Percentiles rank a stretch among this genome's conserved stretches.
These are phyloP conservation scores for Ogataea naganishii DNA, from an alignment of 805 yeast genomes.

Conservation along the genomic window DNA sequence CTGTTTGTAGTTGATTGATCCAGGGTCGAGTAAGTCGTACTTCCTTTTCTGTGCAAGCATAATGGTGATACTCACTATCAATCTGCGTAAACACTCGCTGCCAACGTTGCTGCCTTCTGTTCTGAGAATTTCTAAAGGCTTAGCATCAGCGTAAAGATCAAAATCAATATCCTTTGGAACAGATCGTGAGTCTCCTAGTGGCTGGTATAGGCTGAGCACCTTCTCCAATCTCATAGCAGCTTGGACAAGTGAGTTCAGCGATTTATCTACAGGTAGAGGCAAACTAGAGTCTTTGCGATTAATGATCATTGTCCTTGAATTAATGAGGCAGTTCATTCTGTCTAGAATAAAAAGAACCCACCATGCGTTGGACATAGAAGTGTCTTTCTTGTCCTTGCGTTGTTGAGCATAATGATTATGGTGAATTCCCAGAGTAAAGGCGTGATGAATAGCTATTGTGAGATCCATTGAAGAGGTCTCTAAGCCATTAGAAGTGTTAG, in stretches of 20 bases:
- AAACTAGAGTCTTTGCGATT: slow-evolving; percentile 30
- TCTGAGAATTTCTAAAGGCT: slow-evolving; percentile 5
- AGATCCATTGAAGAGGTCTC: slow-evolving; percentile 28
- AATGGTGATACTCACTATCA: slow-evolving; percentile 11
- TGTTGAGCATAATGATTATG: slow-evolving; percentile 16
- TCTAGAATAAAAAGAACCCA: slow-evolving; percentile 33
- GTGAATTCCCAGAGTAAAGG: slow-evolving; percentile 29
- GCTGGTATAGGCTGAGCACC: slow-evolving; percentile 29
- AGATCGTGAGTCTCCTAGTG: slow-evolving; percentile 18
- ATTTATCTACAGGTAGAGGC: slow-evolving; percentile 17
- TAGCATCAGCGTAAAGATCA: slow-evolving; percentile 9
- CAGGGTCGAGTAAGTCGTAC: slow-evolving; percentile 10
- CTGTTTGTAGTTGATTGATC: slow-evolving; percentile 5
- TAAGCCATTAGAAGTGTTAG: slow-evolving; percentile 6
- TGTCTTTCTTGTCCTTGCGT: slow-evolving; percentile 8
- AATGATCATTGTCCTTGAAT: slow-evolving; percentile 29
- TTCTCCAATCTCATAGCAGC: slow-evolving; percentile 24
- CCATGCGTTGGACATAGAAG: slow-evolving; percentile 22
- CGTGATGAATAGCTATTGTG: slow-evolving; percentile 28
- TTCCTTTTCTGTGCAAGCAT: slow-evolving; percentile 14
- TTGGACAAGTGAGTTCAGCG: slow-evolving; percentile 22
- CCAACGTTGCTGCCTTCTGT: slow-evolving; percentile 7
- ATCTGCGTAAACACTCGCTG: slow-evolving; percentile 10
- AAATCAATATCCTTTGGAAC: slow-evolving; percentile 18
- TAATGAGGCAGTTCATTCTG: slow-evolving; percentile 28